A percentile compares a stretch with the other conserved stretches of the same genome.
Conservation (phyloP, 208 protist genomes). For the Histomonas meleagridis region DNA sequence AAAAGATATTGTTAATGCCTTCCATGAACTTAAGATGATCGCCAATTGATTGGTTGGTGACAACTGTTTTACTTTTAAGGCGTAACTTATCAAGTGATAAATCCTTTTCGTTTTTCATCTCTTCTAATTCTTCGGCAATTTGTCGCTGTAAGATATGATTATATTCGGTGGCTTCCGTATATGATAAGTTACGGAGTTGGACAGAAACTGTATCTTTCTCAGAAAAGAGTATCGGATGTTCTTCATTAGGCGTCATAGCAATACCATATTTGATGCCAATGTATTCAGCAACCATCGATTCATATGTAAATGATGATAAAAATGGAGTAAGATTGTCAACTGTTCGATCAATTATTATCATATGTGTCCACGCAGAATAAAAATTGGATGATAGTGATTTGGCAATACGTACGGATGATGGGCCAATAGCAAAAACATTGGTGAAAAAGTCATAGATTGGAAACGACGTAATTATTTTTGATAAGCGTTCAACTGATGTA, state of each 20-base stretch:
- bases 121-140: background rate
- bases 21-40: background rate
- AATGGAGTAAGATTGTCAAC: background rate
- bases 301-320: constrained; percentile 5
- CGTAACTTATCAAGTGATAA: background rate
- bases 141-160: background rate
- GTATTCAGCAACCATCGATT: background rate
- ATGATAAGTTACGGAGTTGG: background rate
- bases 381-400: background rate
- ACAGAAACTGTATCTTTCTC: background rate
- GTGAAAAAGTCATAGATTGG: background rate
- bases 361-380: background rate
- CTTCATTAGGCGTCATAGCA: background rate
- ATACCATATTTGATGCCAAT: background rate
- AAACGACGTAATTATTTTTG: background rate
- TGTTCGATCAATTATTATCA: background rate
- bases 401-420: background rate
- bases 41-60: background rate
- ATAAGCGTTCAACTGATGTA: background rate
- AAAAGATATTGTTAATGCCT: background rate
- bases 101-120: background rate
- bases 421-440: background rate
- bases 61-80: background rate
- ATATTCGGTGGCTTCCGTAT: background rate
- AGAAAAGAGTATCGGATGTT: background rate